Conservation (phyloP, 2,329 filamentous ascomycete species). For the Colletotrichum sp. region DNA sequence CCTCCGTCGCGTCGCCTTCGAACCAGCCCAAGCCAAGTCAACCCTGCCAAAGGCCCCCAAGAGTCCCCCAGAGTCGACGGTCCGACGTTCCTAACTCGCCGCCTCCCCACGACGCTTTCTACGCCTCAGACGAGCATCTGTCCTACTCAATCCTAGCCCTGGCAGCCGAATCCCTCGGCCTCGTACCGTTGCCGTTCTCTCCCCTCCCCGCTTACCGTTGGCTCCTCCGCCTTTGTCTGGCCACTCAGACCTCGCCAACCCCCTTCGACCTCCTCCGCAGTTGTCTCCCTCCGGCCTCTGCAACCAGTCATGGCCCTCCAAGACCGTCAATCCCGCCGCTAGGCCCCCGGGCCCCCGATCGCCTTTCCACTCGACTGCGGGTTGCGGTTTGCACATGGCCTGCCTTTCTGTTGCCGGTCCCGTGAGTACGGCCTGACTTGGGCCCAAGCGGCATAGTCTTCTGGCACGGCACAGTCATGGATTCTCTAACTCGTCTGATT, state of each 20-base stretch:
- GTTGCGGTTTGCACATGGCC: slow-evolving; percentile 1
- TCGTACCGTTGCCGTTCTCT: not conserved
- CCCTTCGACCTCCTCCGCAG: slow-evolving; percentile 2
- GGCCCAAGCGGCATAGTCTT: not conserved
- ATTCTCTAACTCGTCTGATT: not conserved
- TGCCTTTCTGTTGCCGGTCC: not conserved
- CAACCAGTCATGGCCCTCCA: slow-evolving; percentile 13
- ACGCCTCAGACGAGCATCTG: not conserved
- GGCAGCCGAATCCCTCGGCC: not conserved
- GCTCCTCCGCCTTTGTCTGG: not conserved
- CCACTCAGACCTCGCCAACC: slow-evolving; percentile 5
- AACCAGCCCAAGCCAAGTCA: not conserved
- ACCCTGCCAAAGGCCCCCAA: not conserved
- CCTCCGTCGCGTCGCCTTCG: not conserved
- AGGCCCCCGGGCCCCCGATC: not conserved
- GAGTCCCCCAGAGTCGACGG: slow-evolving; percentile 5
- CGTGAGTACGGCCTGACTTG: slow-evolving; percentile 5
- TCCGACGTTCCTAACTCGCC: slow-evolving; percentile 14
- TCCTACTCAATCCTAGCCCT: not conserved
- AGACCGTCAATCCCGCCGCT: slow-evolving; percentile 21
- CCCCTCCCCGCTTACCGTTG: not conserved
- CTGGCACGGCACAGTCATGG: not conserved
- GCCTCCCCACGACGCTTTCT: not conserved
- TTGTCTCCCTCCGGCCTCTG: not conserved
- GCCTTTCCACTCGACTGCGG: not conserved